Conservation (phyloP, 2,329 filamentous ascomycete genomes). For the Leptoxyphium fumago region DNA sequence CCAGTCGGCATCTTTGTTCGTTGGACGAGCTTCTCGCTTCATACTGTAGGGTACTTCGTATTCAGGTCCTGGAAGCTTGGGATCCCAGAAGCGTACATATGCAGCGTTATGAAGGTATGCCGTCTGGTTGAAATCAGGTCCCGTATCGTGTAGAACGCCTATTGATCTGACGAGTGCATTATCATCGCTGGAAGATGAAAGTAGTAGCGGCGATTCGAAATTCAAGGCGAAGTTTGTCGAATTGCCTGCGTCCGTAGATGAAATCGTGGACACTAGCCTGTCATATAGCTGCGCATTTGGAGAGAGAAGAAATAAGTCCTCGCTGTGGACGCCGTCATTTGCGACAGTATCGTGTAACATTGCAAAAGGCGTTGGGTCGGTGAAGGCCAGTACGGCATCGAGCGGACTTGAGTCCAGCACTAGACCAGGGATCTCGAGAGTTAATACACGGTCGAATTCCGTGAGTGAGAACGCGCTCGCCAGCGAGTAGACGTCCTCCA, state of each 20-base stretch:
- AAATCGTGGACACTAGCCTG: conserved; percentile 8
- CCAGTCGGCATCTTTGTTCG: conserved; percentile 30
- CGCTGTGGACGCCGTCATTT: conserved; percentile 14
- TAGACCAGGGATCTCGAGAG: conserved; percentile 30
- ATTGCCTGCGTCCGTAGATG: conserved; percentile 5
- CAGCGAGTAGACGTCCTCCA: conserved; percentile 24
- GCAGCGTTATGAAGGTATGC: conserved; percentile 27
- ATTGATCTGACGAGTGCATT: conserved; percentile 17
- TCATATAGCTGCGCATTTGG: conserved; percentile 9
- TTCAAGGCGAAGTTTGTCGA: conserved; percentile 18
- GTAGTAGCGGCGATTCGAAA: conserved; percentile 14
- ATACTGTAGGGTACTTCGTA: conserved; percentile 32
- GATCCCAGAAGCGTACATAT: conserved; percentile 33
- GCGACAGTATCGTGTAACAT: conserved; percentile 14
- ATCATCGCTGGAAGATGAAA: conserved; percentile 11
- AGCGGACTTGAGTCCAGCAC: conserved; percentile 32
- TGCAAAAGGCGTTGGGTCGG: conserved; percentile 14
- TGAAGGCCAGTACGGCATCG: conserved; percentile 24
- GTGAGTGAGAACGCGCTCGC: conserved; percentile 30
- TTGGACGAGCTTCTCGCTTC: conserved; percentile 27
- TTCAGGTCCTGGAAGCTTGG: conserved; percentile 35
- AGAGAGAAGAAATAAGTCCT: conserved; percentile 21
- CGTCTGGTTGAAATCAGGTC: conserved; percentile 28
- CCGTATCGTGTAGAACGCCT: conserved; percentile 14
- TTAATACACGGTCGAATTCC: conserved; percentile 31